A percentile compares a stretch with the other conserved stretches of the same genome.
phyloP scores from a whole-genome alignment of 805 yeast species.

The Candida morakotiae region DNA sequence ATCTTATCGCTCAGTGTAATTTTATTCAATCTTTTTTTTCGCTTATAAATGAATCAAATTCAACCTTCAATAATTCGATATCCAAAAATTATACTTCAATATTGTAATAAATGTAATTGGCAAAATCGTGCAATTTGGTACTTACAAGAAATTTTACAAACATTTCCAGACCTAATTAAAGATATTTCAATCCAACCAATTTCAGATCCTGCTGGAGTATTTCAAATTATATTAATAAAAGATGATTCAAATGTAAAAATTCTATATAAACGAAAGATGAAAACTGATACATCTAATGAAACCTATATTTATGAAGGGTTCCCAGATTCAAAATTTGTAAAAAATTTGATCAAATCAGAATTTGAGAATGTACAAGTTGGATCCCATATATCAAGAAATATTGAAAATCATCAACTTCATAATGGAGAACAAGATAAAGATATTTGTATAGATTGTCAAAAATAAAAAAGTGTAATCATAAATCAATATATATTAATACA shows the following conservation, averaged over 20 bases:
- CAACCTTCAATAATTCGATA: constrained; percentile 17
- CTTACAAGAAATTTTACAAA: constrained; percentile 77
- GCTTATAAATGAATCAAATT: background rate
- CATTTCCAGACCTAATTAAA: constrained; percentile 63
- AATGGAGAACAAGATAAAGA: constrained; percentile 1
- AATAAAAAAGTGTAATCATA: background rate
- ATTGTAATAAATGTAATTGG: constrained; percentile 87
- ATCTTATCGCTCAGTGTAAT: too few species aligned
- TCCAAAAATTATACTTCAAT: constrained; percentile 66
- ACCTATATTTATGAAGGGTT: constrained; percentile 58
- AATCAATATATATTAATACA: background rate
- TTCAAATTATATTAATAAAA: constrained; percentile 15
- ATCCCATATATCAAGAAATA: constrained; percentile 3
- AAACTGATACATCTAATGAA: constrained; percentile 25
- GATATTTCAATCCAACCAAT: constrained; percentile 24
- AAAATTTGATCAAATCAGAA: constrained; percentile 56
- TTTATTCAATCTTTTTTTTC: too few species aligned
- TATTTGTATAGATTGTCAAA: constrained; percentile 16
- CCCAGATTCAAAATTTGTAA: constrained; percentile 80
- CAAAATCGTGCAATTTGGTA: constrained; percentile 86
- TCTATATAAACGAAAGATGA: constrained; percentile 52
- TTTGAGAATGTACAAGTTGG: constrained; percentile 22
- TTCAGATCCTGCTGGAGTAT: constrained; percentile 20
- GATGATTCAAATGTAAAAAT: constrained; percentile 8
- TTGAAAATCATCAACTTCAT: background rate